Evolutionary conservation across 768 basidiomycete species (phyloP), one percentile per base, ranked within the genome.

Genomic region (Boletus fagicola): DNA sequence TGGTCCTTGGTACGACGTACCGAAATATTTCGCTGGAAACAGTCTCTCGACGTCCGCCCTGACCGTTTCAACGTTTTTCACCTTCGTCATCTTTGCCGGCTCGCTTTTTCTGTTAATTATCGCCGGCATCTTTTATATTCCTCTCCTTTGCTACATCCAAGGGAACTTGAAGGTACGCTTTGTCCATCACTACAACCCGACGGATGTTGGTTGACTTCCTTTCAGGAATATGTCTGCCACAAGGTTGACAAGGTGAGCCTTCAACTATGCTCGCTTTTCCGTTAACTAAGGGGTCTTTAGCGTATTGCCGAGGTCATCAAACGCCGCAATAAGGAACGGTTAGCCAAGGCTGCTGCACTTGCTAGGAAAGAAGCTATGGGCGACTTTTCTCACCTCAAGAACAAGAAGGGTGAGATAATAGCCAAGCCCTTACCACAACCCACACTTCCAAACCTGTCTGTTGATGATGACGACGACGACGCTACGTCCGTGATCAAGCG

Each of bases 191-290:
- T 20, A 7, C 35, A 47, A 53, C 26, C 9, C 0, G 18, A 46
- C 22, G 10, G n/a, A 49, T 40, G n/a, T 50, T 47, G 46, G 33
- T 50, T 57, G 42, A 59, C 45, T 26, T 45, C 13, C 43, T 22
- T 45, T 15, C 61, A 92, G 88, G 96, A 99, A 80, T 98, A 97
- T 75, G 92, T 92, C 73, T 98, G 95, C 71, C 93, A 98, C 78
- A 97, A 98, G 74, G 93, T 98, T 49, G 96, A 99, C 78, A 98
- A 98, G 84, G 91, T 92, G 68, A 54, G 66, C 59, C 31, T 57
- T 52, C 38, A 5, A 16, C 28, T 12, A n/a, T 48, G 20, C 5
- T 44, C 12, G n/a, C 54, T n/a, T 54, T 61, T 18, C 52, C 22
- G 36, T 59, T 53, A 46, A 42, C 59, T 65, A 36, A 68, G 39